Evolutionary conservation across 768 basidiomycete genomes (phyloP), one percentile per base, ranked within the genome.

Genomic region (Panus rudis): DNA sequence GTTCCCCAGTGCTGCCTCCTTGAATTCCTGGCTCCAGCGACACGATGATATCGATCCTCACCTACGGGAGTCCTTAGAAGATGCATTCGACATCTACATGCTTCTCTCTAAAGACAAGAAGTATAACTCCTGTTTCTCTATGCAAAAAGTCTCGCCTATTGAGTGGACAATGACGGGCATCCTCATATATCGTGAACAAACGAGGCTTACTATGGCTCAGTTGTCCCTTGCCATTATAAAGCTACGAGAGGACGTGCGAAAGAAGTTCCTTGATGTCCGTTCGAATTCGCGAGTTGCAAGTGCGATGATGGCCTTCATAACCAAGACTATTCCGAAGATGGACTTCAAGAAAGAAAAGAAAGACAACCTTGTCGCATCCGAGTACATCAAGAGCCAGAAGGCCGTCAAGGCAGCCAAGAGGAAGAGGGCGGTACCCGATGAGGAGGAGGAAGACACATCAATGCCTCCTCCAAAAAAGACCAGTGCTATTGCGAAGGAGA

Each of bases 161-260:
- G 86, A 86, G 58, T 79, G 85, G 51, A 70, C 81, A 30, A 66
- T 75, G 55, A 72, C 76, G 28, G 71, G 67, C 19, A 52, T 81
- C 2, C 59, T 86, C 24, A 70, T 85, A n/a, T 64, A 71, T 39
- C 75, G 69, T 52, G 59, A 35, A 14, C n/a, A 17, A 7, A 35
- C 65, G 6, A 51, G 33, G 4, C 51, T 71, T 41, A 55, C 63
- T 2, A 27, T 63, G 44, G 50, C 45, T 0, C 67, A 70, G 54
- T 53, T 84, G 30, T 68, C 72, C 1, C 44, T 49, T 8, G 69
- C 66, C 0, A 68, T 83, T 5, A 57, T 57, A 12, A 60, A 59
- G n/a, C 75, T 90, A 76, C 66, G 87, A 22, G 53, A 51, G 3
- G 58, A 71, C 21, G 76, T 84, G n/a, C 61, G 85, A 17, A 45